Evolutionary conservation across 306 rosid species (phyloP).

Genomic region (Urtica urens): DNA sequence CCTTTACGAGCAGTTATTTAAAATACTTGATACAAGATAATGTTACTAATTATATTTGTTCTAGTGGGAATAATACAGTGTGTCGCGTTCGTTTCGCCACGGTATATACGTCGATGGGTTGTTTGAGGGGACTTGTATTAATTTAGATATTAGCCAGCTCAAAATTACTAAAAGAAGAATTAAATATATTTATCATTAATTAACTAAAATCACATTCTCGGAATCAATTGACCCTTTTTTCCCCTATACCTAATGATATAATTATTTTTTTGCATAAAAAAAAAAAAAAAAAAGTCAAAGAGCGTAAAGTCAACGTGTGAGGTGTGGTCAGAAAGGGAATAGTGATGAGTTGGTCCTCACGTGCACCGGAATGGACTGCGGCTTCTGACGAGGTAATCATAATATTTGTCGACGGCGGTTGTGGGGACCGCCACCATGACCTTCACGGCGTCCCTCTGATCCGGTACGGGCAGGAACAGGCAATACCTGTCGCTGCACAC

Average conservation of each 20-base stretch:
- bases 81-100: too few relatives aligned
- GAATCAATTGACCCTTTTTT: constrained; percentile 5
- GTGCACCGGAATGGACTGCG: constrained; percentile 8
- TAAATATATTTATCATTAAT: not conserved
- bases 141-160: too few relatives aligned
- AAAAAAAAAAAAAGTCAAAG: not conserved
- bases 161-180: too few relatives aligned
- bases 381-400: constrained; percentile 19
- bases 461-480: constrained; percentile 49
- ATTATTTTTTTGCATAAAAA: not conserved
- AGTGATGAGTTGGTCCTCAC: constrained; percentile 1
- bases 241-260: not conserved
- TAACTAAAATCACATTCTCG: not conserved
- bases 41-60: too few relatives aligned
- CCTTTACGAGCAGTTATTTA: too few relatives aligned
- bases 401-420: constrained; percentile 43
- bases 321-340: not conserved
- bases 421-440: constrained; percentile 74
- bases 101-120: too few relatives aligned
- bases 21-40: too few relatives aligned
- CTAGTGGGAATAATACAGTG: too few relatives aligned
- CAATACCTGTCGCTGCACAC: constrained; percentile 70
- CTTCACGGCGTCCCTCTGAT: constrained; percentile 49
- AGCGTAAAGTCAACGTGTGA: constrained; percentile 10
- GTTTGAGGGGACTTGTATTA: too few relatives aligned